Base-by-base conservation (phyloP, 331 rosid species). In the Acacia pycnantha region DNA sequence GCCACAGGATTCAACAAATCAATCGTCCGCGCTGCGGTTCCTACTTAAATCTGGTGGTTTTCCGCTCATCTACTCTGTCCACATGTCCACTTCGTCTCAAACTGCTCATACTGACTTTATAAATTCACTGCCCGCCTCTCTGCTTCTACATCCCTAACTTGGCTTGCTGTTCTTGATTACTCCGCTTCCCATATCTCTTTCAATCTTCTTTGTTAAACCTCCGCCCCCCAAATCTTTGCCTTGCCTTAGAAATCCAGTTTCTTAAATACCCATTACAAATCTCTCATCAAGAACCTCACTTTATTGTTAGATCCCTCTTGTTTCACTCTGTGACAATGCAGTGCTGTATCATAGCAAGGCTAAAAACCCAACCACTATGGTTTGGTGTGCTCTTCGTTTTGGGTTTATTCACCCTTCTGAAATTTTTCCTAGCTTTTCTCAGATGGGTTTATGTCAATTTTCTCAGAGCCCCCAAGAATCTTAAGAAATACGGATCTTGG, bases 401-500 rank as follows among this genome's bases (percentile, higher is more conserved):
- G 1, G 99, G 99, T 22, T 84, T 85, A 27, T 2, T 93, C 76
- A 82, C 94, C 0, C 37, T 83, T 64, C 86, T 95, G 19, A 86
- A 80, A 47, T 73, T 86, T 59, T 74, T 75, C 15, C 7, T 89
- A 3, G 11, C 81, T 50, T 46, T 91, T 33, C 75, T 95, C 87
- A 83, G 35, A 56, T 90, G 97, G 97, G 82, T 90, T 77, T 93
- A 88, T 73, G 97, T 91, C 85, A 93, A 90, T 89, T 93, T 95
- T 67, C 94, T 93, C 78, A 75, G 97, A 50, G 85, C 96, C 0
- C 79, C 97, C 58, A 95, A 93, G 78, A 90, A 93, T 54, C 97
- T 95, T 67, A 88, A 66, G 83, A 88, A 86, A 27, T 95, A 95
- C 54, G 97, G 98, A 64, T 92, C 98, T 8, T 95, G 99, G 99